Evolutionary conservation across 257 asterid species (phyloP), one percentile per base, ranked within the genome.

Genomic region (Solanum chmielewskii): DNA sequence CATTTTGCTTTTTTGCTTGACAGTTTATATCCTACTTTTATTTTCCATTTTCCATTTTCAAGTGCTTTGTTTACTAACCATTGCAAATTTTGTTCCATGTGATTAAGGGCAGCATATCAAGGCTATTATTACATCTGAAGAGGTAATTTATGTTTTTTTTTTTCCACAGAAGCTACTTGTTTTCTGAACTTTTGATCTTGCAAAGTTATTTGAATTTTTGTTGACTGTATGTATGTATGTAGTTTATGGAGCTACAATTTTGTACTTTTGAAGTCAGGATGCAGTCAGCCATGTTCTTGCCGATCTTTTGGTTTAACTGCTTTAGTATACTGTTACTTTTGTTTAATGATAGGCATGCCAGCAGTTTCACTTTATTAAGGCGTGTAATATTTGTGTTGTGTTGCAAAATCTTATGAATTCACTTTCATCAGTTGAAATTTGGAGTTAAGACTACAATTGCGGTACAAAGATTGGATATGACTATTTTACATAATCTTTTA

Each of bases 111-210:
- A 96, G 99, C 98, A 96, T 90, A 96, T 96, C 94, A 96, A 95
- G 96, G 99, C 98, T 76, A 96, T 96, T 73, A 92, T 96, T 87
- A 96, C 99, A 20, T 91, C 98, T 41, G 97, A 95, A 84, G 98
- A 96, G 97, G 98, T 95, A 89, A 86, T 92, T 45, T 87, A 35
- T 78, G 20, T 60, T 60, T 31, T 11, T 45, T 11, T 45, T 39
- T 83, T 56, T 37, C 11, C 18, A 3, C 47, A 73, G n/a, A 73
- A 73, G 21, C 64, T 86, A 39, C 52, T 37, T 77, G n/a, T 66
- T 78, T 78, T 27, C 64, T 47, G 66, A 52, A 45, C 25, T 80
- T 47, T 20, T 80, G 60, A 37, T 80, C 20, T 18, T 16, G 56
- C 29, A 47, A 47, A 80, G 44, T 49, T 27, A 29, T 6, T 29